Evolutionary conservation across 1,284 basidiomycete genomes (phyloP), one percentile per base, ranked within the genome.

Genomic region (Trichosporon sp.): DNA sequence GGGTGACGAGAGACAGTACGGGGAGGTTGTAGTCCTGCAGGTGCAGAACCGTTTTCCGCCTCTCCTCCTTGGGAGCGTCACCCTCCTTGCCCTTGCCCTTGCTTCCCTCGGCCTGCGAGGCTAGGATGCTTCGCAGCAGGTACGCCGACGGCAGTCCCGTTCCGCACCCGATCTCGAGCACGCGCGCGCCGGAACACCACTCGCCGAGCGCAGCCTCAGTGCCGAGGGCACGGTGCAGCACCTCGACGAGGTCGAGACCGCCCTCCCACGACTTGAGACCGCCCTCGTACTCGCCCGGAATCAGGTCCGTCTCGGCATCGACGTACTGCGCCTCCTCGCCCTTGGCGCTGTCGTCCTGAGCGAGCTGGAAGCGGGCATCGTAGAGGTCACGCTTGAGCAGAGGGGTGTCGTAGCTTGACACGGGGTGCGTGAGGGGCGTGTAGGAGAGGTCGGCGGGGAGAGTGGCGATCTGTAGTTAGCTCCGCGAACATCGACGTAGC

Each of bases 221-320:
- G 1, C 21, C 66, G 7, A 40, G 21, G 31, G 14, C 61, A 37
- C 66, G 43, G 43, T 68, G 65, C 1, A 72, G 38, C 5, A 85
- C 80, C 54, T 85, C 87, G 0, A 91, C 92, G 0, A 99, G 87
- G 82, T 98, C 96, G 14, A 96, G 83, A 46, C 93, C 92, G 74
- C 94, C 97, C 82, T 99, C 96, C 96, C 96, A 99, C 2, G 95
- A 98, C 84, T 98, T 98, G 69, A 99, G 82, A 0, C 96, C 96
- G 14, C 96, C 96, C 84, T 98, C 96, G 79, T 99, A 98, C 0
- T 95, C 87, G 0, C 94, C 91, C 1, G 95, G 93, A 10, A 98
- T 89, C 11, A 99, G 88, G 83, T 98, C 96, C 0, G 93, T 94
- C 0, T 92, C 90, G 0, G 91, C 89, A 74, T 94, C 91, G 21